These are phyloP conservation scores for Neofusicoccum laricinum DNA, from an alignment of 2,329 filamentous ascomycete genomes.

Conservation along the genomic window DNA sequence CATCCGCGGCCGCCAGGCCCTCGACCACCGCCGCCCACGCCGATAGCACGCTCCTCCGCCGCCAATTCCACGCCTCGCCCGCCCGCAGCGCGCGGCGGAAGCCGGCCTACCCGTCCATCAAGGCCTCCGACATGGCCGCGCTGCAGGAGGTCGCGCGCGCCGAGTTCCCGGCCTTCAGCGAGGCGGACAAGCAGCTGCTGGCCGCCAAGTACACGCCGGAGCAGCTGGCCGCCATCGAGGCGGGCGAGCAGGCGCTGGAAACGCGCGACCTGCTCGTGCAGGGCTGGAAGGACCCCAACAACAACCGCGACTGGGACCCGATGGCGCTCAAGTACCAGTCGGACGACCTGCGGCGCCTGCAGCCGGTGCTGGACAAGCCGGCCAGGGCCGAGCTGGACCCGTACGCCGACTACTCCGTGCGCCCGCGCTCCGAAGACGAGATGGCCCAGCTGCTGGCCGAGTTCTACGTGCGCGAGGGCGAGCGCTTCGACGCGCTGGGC, in stretches of 20 bases:
- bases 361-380: slow-evolving; percentile 67
- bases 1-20: slow-evolving; percentile 23
- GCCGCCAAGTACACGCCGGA: slow-evolving; percentile 69
- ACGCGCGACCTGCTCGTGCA: slow-evolving; percentile 71
- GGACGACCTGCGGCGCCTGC: slow-evolving; percentile 76
- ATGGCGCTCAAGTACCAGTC: slow-evolving; percentile 60
- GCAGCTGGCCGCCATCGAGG: slow-evolving; percentile 78
- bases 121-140: slow-evolving; percentile 35
- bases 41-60: slow-evolving; percentile 28
- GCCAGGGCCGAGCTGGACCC: slow-evolving; percentile 6
- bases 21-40: slow-evolving; percentile 18
- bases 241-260: slow-evolving; percentile 74
- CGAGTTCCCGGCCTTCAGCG: slow-evolving; percentile 62
- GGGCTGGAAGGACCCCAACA: slow-evolving; percentile 46
- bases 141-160: slow-evolving; percentile 22
- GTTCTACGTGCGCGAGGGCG: slow-evolving; percentile 10
- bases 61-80: slow-evolving; percentile 41
- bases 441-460: background rate
- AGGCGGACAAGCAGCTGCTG: slow-evolving; percentile 62
- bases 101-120: slow-evolving; percentile 44
- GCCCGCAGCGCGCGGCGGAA: slow-evolving; percentile 32
- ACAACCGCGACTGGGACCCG: slow-evolving; percentile 69
- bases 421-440: slow-evolving; percentile 26
- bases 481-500: slow-evolving; percentile 5
- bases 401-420: slow-evolving; percentile 11